Evolutionary conservation across 768 basidiomycete genomes (phyloP).

Genomic region (Agrocybe pediades): DNA sequence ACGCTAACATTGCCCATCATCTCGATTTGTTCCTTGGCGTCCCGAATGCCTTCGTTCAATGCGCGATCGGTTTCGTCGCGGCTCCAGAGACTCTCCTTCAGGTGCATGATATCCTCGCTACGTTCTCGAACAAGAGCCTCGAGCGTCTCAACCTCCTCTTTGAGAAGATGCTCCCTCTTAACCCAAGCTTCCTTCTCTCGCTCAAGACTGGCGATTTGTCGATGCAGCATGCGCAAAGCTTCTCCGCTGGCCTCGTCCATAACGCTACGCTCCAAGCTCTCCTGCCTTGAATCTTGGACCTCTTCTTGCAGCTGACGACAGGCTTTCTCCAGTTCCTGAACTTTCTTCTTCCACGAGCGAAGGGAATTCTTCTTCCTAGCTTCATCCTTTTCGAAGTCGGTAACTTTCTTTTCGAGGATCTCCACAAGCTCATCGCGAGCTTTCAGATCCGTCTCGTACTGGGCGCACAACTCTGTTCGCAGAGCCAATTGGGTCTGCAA

Average conservation of each 20-base stretch:
- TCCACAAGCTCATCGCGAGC: slow-evolving; percentile 76
- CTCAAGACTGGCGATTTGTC: slow-evolving; percentile 77
- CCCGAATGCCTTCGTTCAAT: slow-evolving; percentile 53
- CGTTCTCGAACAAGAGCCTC: slow-evolving; percentile 49
- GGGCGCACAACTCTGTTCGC: slow-evolving; percentile 73
- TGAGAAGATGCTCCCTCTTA: slow-evolving; percentile 41
- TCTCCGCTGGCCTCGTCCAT: slow-evolving; percentile 84
- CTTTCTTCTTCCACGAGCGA: slow-evolving; percentile 74
- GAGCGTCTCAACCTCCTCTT: slow-evolving; percentile 49
- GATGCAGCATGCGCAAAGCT: slow-evolving; percentile 78
- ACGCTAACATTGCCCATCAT: slow-evolving; percentile 51
- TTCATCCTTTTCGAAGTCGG: slow-evolving; percentile 63
- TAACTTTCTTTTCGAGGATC: slow-evolving; percentile 54
- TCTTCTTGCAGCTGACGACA: slow-evolving; percentile 79
- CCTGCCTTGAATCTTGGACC: slow-evolving; percentile 81
- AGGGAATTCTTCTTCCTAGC: slow-evolving; percentile 55
- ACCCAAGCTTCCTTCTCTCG: slow-evolving; percentile 57
- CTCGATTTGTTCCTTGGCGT: slow-evolving; percentile 64
- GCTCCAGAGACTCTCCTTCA: slow-evolving; percentile 45
- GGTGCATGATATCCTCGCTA: slow-evolving; percentile 41
- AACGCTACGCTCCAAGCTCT: slow-evolving; percentile 77
- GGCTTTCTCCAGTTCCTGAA: slow-evolving; percentile 69
- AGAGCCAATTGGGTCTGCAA: slow-evolving; percentile 75
- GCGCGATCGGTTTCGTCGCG: slow-evolving; percentile 56
- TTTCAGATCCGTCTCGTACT: slow-evolving; percentile 74